Percentiles rank a stretch among this genome's conserved stretches.
Conservation (phyloP, 352 stramenopile species). For the Phytopythium cucurbitacearum region DNA sequence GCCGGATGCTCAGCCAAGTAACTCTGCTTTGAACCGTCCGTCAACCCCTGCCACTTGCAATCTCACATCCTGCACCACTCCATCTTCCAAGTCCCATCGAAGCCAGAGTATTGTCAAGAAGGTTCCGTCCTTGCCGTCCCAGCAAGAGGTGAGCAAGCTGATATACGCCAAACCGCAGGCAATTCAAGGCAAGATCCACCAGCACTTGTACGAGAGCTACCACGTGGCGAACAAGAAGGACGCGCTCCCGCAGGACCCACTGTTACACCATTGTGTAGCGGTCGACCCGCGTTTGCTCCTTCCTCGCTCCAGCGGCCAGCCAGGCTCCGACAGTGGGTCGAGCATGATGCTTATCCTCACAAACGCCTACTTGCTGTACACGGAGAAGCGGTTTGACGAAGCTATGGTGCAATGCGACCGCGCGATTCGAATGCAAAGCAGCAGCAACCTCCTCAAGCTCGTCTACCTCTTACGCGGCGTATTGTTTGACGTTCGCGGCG, state of each 20-base stretch:
- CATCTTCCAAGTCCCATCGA: not conserved
- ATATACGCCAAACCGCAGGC: slow-evolving; percentile 67
- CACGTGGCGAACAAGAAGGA: slow-evolving; percentile 33
- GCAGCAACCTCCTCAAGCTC: slow-evolving; percentile 53
- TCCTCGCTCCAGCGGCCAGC: not conserved
- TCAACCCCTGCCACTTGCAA: too few species aligned
- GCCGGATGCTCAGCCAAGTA: too few species aligned
- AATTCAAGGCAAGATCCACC: slow-evolving; percentile 57
- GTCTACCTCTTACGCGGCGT: slow-evolving; percentile 52
- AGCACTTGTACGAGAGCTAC: slow-evolving; percentile 48
- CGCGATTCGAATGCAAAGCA: slow-evolving; percentile 38
- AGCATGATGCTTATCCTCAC: not conserved
- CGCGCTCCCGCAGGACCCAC: slow-evolving; percentile 49
- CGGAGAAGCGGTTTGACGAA: slow-evolving; percentile 55
- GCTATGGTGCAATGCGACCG: slow-evolving; percentile 49
- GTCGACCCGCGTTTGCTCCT: slow-evolving; percentile 48
- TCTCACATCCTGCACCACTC: too few species aligned
- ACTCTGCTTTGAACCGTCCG: too few species aligned
- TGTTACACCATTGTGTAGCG: slow-evolving; percentile 60
- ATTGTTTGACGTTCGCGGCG: slow-evolving; percentile 44
- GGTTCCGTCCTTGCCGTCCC: slow-evolving; percentile 50
- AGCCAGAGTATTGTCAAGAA: slow-evolving; percentile 16
- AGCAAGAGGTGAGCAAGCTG: slow-evolving; percentile 49
- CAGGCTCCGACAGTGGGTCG: not conserved
- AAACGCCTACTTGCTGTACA: slow-evolving; percentile 55